Conservation (phyloP, 1,139 yeast species). For the Taphrina betulina region DNA sequence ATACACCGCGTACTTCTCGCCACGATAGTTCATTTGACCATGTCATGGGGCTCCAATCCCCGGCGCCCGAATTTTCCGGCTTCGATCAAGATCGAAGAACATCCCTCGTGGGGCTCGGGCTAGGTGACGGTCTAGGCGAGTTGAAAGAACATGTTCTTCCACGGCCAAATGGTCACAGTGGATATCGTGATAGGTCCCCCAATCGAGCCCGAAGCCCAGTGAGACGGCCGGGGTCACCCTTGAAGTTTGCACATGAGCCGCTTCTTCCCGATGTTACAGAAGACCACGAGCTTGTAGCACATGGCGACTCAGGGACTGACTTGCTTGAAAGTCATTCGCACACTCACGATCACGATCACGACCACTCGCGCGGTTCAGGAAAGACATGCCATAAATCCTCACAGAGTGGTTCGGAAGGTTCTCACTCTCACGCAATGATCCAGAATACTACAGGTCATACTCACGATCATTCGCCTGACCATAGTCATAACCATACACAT, state of each 20-base stretch:
- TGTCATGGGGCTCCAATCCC: constrained; percentile 13
- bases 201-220: constrained; percentile 19
- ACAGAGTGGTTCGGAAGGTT: no score
- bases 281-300: neutral
- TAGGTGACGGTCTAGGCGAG: neutral
- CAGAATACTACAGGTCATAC: constrained; percentile 17
- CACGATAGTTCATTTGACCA: constrained; percentile 7
- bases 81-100: neutral
- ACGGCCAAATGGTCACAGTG: neutral
- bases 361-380: constrained; percentile 6
- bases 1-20: neutral
- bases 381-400: no score
- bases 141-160: neutral
- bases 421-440: constrained; percentile 39
- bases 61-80: constrained; percentile 11
- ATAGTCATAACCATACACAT: constrained; percentile 36
- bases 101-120: no score
- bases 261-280: constrained; percentile 3
- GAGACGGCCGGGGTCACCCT: constrained; percentile 26
- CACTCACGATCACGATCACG: constrained; percentile 27
- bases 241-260: constrained; percentile 1
- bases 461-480: constrained; percentile 40
- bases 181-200: neutral
- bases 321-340: neutral
- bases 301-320: no score